Evolutionary conservation across 768 basidiomycete genomes (phyloP).

Genomic region (Sporobolomyces phaffii): DNA sequence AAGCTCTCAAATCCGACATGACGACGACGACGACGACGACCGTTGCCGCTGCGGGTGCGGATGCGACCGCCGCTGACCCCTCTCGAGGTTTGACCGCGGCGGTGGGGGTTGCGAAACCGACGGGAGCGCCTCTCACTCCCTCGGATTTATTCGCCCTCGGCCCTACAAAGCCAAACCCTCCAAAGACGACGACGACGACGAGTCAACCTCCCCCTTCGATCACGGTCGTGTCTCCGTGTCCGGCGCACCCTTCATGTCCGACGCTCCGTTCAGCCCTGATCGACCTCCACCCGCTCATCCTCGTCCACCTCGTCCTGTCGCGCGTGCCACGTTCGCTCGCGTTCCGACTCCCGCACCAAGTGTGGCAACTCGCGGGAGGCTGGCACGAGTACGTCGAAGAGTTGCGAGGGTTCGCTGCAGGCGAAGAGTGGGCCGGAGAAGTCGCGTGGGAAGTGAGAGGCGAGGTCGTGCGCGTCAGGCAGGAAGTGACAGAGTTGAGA

Average conservation of each 20-base stretch:
- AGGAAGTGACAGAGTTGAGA: neutral
- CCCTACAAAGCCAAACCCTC: neutral
- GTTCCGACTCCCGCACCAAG: slow-evolving; percentile 39
- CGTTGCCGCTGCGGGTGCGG: no score
- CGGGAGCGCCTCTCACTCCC: slow-evolving; percentile 16
- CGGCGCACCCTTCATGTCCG: slow-evolving; percentile 28
- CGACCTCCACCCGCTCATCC: slow-evolving; percentile 39
- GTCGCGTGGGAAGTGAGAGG: slow-evolving; percentile 39
- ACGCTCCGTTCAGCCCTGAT: slow-evolving; percentile 37
- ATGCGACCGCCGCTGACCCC: no score
- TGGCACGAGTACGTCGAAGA: slow-evolving; percentile 40
- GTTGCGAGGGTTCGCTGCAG: slow-evolving; percentile 40
- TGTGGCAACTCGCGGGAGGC: slow-evolving; percentile 34
- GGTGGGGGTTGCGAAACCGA: neutral
- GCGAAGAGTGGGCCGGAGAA: slow-evolving; percentile 41
- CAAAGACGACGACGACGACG: neutral
- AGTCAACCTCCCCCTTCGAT: no score
- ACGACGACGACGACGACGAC: no score
- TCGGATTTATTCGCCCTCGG: slow-evolving; percentile 23
- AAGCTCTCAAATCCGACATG: slow-evolving; percentile 11
- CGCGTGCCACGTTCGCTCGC: slow-evolving; percentile 31
- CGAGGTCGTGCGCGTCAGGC: slow-evolving; percentile 22
- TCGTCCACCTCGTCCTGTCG: slow-evolving; percentile 40
- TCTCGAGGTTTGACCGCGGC: no score
- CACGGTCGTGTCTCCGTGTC: slow-evolving; percentile 4